phyloP scores from a whole-genome alignment of 75 land plant species.

The Cryptomeria japonica region DNA sequence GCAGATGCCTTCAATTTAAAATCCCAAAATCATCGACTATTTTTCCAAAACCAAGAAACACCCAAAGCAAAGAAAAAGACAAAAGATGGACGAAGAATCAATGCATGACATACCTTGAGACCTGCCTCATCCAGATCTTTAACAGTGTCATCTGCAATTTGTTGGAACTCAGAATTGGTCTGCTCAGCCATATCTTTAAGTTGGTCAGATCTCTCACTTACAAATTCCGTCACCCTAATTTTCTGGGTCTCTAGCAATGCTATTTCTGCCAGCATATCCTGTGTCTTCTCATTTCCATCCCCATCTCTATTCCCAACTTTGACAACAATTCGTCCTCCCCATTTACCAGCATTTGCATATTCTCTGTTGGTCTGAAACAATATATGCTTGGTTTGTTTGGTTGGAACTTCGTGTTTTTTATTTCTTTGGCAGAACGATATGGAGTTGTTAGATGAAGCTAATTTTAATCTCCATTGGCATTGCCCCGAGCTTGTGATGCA shows the following conservation, averaged over 20 bases:
- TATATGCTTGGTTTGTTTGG: not conserved
- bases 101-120: conserved; percentile 49
- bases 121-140: conserved; percentile 82
- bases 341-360: not conserved
- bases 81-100: not conserved
- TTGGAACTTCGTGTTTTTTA: not conserved
- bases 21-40: not conserved
- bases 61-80: not conserved
- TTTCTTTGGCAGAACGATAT: not conserved
- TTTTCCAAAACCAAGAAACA: not conserved
- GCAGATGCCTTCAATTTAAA: not conserved
- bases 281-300: conserved; percentile 64
- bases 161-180: conserved; percentile 76
- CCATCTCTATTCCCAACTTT: conserved; percentile 7
- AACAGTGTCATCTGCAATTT: conserved; percentile 66
- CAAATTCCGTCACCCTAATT: conserved; percentile 66
- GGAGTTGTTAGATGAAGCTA: not conserved
- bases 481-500: not conserved
- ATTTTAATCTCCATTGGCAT: not conserved
- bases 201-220: conserved; percentile 74
- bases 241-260: conserved; percentile 77
- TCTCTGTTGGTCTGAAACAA: not conserved
- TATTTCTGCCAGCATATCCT: conserved; percentile 76
- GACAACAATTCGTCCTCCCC: not conserved
- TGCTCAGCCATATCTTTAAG: conserved; percentile 80